Conservation (phyloP, 2,329 filamentous ascomycete genomes). For the Pyricularia sp. region DNA sequence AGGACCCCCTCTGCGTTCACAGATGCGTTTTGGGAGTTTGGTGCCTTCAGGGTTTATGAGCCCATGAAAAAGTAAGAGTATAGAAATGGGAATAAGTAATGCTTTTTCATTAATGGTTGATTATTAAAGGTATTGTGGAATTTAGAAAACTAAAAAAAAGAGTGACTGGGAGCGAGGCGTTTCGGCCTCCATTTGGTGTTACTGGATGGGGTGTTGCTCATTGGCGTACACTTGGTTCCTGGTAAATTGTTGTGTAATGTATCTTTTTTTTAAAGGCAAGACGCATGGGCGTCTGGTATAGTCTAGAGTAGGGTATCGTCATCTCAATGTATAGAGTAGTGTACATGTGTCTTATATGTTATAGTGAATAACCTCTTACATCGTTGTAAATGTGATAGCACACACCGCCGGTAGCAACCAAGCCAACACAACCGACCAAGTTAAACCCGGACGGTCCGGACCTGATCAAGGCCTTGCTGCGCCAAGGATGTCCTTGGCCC, state of each 20-base stretch:
- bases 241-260: not conserved
- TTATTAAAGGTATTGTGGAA: not conserved
- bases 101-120: not conserved
- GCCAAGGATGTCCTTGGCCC: constrained; percentile 48
- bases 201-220: not conserved
- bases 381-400: not conserved
- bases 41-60: constrained; percentile 48
- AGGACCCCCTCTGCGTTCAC: constrained; percentile 45
- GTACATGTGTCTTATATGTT: not conserved
- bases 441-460: not conserved
- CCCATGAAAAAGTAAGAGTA: constrained; percentile 15
- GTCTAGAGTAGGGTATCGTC: constrained; percentile 1
- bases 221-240: not conserved
- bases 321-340: not conserved
- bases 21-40: constrained; percentile 58
- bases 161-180: not conserved
- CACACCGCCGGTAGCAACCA: not conserved
- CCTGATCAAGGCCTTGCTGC: not conserved
- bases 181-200: not conserved
- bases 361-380: not conserved
- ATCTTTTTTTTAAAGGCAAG: not conserved
- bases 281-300: not conserved
- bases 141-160: not conserved
- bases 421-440: not conserved
- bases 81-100: not conserved